Conservation (phyloP, 345 rosid species). For the Moringa oleifera region DNA sequence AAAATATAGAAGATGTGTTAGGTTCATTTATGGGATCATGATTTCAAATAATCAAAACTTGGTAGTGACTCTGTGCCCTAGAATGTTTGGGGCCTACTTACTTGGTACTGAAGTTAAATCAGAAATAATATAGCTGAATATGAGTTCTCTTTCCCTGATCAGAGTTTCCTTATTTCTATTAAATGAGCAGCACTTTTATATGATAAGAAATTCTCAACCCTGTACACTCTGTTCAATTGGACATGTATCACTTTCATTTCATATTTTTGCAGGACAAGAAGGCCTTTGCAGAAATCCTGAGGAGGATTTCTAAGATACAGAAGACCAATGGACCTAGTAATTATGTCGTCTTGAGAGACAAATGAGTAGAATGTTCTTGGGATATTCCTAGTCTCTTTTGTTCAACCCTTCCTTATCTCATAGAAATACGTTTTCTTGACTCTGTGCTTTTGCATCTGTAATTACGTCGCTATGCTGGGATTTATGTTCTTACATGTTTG, state of each 20-base stretch:
- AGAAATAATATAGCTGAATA: background rate
- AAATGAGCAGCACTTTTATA: background rate
- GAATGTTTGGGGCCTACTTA: background rate
- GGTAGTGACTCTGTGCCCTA: background rate
- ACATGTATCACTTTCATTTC: background rate
- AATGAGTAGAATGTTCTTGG: constrained; percentile 16
- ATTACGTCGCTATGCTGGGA: too few relatives aligned
- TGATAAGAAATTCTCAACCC: background rate
- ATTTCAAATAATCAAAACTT: too few relatives aligned
- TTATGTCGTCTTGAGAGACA: constrained; percentile 72
- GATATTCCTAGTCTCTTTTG: background rate
- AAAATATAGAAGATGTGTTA: too few relatives aligned
- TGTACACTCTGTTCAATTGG: constrained; percentile 2
- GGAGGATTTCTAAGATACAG: constrained; percentile 84
- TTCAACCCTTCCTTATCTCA: too few relatives aligned
- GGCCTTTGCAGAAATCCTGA: constrained; percentile 71
- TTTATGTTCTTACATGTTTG: too few relatives aligned
- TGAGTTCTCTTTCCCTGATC: background rate
- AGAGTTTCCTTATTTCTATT: background rate
- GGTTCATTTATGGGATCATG: too few relatives aligned
- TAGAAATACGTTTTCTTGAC: too few relatives aligned
- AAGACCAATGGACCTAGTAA: constrained; percentile 66
- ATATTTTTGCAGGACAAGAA: constrained; percentile 60
- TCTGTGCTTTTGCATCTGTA: too few relatives aligned
- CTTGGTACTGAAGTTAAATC: background rate